These are phyloP conservation scores for Nothophoma quercina DNA, from an alignment of 2,329 filamentous ascomycete species.

Conservation along the genomic window DNA sequence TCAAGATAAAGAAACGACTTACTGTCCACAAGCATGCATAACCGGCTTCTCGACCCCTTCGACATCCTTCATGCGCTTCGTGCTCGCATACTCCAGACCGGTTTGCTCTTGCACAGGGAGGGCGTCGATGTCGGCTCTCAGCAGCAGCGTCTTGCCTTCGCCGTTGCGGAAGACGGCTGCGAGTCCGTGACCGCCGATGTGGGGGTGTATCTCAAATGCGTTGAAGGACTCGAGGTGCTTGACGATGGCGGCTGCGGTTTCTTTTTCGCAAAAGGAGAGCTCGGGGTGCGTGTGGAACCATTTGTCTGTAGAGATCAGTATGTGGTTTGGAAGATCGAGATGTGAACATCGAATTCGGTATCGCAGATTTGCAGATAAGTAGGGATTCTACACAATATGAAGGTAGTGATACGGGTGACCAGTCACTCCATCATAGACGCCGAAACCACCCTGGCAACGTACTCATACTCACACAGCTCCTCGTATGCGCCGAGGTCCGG, in stretches of 20 bases:
- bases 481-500: conserved; percentile 42
- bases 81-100: conserved; percentile 64
- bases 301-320: conserved; percentile 32
- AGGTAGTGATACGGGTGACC: too few species aligned
- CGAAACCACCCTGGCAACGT: conserved; percentile 1
- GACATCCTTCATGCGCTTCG: conserved; percentile 51
- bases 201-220: conserved; percentile 55
- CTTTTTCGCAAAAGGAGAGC: conserved; percentile 46
- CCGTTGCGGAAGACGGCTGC: conserved; percentile 66
- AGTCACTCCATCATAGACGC: background rate
- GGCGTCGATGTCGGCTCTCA: conserved; percentile 70
- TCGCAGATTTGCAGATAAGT: too few species aligned
- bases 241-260: conserved; percentile 42
- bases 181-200: conserved; percentile 67
- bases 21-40: conserved; percentile 72
- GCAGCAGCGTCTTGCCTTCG: conserved; percentile 61
- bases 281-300: conserved; percentile 47
- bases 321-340: background rate
- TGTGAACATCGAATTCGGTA: too few species aligned
- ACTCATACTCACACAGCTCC: conserved; percentile 39
- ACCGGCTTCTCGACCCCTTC: conserved; percentile 62
- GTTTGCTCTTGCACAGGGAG: conserved; percentile 66
- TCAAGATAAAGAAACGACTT: background rate
- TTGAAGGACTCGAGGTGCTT: conserved; percentile 37
- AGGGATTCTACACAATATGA: too few species aligned